These are phyloP conservation scores for Ganoderma lingzhi DNA, from an alignment of 1,284 basidiomycete genomes.

Conservation along the genomic window DNA sequence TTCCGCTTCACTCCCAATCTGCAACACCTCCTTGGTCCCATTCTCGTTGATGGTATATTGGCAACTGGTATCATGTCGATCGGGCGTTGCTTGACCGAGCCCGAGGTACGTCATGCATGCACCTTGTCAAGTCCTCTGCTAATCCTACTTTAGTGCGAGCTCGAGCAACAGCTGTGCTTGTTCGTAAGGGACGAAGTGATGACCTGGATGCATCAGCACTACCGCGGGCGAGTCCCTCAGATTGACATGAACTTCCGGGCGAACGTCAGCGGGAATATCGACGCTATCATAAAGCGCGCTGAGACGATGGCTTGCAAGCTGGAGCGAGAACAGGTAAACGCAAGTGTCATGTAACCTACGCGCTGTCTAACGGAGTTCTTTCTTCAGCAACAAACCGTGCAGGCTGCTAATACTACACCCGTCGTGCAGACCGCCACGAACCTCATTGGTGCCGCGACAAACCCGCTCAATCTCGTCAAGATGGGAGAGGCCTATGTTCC, in stretches of 20 bases:
- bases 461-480: slow-evolving; percentile 78
- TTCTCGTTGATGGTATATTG: slow-evolving; percentile 91
- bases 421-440: slow-evolving; percentile 87
- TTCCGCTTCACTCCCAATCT: slow-evolving; percentile 98
- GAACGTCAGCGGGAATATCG: slow-evolving; percentile 78
- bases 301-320: slow-evolving; percentile 87
- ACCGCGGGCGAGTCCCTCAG: slow-evolving; percentile 57
- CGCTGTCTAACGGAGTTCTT: not conserved
- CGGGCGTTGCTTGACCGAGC: slow-evolving; percentile 89
- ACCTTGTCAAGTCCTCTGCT: too few species aligned
- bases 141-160: slow-evolving; percentile 66
- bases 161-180: slow-evolving; percentile 89
- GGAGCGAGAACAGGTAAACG: slow-evolving; percentile 77
- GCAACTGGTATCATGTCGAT: slow-evolving; percentile 92
- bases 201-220: slow-evolving; percentile 63
- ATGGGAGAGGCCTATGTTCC: slow-evolving; percentile 86
- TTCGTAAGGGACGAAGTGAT: slow-evolving; percentile 95
- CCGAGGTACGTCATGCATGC: slow-evolving; percentile 70
- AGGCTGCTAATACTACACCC: slow-evolving; percentile 54
- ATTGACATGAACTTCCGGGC: slow-evolving; percentile 73
- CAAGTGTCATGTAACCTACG: not conserved
- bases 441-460: slow-evolving; percentile 81
- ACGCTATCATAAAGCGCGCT: slow-evolving; percentile 85
- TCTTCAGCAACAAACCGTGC: slow-evolving; percentile 37
- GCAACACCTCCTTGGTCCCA: slow-evolving; percentile 91